Percentiles rank a stretch among this genome's conserved stretches.
Evolutionary conservation across 1,284 basidiomycete genomes (phyloP).

Genomic region (Tilletia horrida): DNA sequence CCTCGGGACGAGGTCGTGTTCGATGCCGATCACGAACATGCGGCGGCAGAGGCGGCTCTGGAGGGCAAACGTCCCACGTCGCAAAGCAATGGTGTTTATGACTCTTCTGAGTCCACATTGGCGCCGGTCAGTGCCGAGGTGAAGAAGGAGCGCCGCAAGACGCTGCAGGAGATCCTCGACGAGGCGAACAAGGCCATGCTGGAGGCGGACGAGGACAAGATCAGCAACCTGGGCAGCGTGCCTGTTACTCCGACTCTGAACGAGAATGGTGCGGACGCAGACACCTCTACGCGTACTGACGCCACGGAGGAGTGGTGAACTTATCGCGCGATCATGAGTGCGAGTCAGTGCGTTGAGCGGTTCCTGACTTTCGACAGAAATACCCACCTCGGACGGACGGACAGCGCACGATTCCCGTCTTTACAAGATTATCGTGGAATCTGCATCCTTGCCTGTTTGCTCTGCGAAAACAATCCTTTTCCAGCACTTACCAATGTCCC

Average conservation of each 20-base stretch:
- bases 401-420: too few species aligned
- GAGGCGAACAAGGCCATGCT: conserved; percentile 12
- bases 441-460: too few species aligned
- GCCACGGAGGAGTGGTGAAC: not conserved
- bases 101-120: not conserved
- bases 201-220: conserved; percentile 1
- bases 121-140: not conserved
- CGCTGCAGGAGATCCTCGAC: conserved; percentile 14
- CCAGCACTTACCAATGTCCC: too few species aligned
- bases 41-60: not conserved
- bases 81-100: not conserved
- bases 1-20: conserved; percentile 2
- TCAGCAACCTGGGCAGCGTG: not conserved
- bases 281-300: not conserved
- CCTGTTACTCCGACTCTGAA: too few species aligned
- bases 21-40: conserved; percentile 1
- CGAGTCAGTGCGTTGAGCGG: too few species aligned
- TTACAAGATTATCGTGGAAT: too few species aligned
- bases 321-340: not conserved
- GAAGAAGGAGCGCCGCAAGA: conserved; percentile 10
- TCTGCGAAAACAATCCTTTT: too few species aligned
- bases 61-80: not conserved
- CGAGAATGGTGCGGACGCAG: not conserved
- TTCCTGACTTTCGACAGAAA: too few species aligned
- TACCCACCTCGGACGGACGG: too few species aligned